phyloP scores from a whole-genome alignment of 2,329 filamentous ascomycete genomes.

The Penicillium sp. region DNA sequence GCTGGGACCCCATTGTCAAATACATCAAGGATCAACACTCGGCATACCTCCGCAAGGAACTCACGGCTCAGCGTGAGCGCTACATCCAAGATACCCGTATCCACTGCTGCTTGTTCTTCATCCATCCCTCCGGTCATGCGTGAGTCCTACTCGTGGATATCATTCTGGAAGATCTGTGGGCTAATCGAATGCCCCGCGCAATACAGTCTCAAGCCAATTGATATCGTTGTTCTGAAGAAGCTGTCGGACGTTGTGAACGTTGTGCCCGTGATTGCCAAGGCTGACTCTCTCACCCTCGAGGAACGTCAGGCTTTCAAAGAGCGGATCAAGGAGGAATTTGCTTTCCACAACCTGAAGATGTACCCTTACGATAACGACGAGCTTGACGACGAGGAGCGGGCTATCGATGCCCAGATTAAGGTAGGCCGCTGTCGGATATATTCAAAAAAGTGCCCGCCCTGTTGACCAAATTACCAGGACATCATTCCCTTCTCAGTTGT shows the following conservation, averaged over 20 bases:
- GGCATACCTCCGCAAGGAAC: slow-evolving; percentile 97
- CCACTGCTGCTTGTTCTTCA: slow-evolving; percentile 99
- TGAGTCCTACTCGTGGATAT: slow-evolving; percentile 25
- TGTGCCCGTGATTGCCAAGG: slow-evolving; percentile 97
- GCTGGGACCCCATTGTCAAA: slow-evolving; percentile 99
- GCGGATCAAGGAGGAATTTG: slow-evolving; percentile 98
- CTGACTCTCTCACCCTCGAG: slow-evolving; percentile 90
- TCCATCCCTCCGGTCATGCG: slow-evolving; percentile 95
- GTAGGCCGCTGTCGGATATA: no score
- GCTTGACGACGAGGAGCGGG: slow-evolving; percentile 92
- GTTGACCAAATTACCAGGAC: slow-evolving; percentile 52
- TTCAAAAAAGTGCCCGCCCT: no score
- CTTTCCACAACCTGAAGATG: slow-evolving; percentile 99
- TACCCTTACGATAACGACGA: slow-evolving; percentile 99
- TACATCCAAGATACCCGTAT: slow-evolving; percentile 99
- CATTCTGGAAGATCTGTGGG: background rate
- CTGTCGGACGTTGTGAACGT: slow-evolving; percentile 98
- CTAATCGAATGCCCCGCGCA: slow-evolving; percentile 1
- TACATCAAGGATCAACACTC: slow-evolving; percentile 99
- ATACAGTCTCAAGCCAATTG: slow-evolving; percentile 79
- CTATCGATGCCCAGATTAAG: slow-evolving; percentile 94
- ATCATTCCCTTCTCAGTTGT: slow-evolving; percentile 97
- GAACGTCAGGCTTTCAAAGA: slow-evolving; percentile 97
- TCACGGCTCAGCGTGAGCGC: slow-evolving; percentile 95
- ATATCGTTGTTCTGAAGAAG: slow-evolving; percentile 99